Base-by-base conservation (phyloP, 495 filamentous ascomycete genomes). In the Immersiella caudata region DNA sequence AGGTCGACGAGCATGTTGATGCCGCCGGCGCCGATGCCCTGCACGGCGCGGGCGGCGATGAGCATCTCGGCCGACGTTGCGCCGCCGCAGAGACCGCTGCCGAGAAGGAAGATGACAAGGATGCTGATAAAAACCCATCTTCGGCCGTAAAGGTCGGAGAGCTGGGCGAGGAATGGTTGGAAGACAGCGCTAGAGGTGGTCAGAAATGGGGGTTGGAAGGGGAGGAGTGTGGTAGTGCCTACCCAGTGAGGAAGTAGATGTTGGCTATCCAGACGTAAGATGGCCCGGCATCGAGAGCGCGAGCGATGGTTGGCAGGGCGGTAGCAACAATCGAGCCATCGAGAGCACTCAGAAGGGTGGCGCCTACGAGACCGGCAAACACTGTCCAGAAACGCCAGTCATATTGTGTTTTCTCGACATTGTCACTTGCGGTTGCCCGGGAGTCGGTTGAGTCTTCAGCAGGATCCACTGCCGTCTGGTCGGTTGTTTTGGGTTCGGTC, bases 11-110 rank as follows among this genome's bases (percentile, higher is more conserved):
- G 76, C 20, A 90, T 86, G 26, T 93, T 83, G 61, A 94, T 83
- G 1, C 93, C 93, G 60, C 93, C 92, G 35, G 89, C 88, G 21
- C 92, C 93, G 29, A 90, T 78, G 64, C 93, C 93, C 73, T 97
- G 92, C 36, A 97, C 79, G 0, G 87, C 87, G 70, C 93, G 80
- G n/a, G 89, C 92, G 0, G 84, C 84, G 55, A 96, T 85, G 65
- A 96, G 84, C 87, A 92, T 92, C 1, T 62, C 67, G 18, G 71
- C 75, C 29, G 40, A 70, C 0, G 65, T 66, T 0, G 81, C 76
- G 25, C 73, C 71, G 0, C 80, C 80, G 29, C 70, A 65, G 18
- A 86, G 73, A 7, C 81, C 78, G 24, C 82, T 79, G 9, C 83
- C 85, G n/a, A 82, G 60, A 35, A 70, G 63, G 69, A 80, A 80